Conservation (phyloP, 108 stramenopile genomes). For the Nannochloropsis salina region DNA sequence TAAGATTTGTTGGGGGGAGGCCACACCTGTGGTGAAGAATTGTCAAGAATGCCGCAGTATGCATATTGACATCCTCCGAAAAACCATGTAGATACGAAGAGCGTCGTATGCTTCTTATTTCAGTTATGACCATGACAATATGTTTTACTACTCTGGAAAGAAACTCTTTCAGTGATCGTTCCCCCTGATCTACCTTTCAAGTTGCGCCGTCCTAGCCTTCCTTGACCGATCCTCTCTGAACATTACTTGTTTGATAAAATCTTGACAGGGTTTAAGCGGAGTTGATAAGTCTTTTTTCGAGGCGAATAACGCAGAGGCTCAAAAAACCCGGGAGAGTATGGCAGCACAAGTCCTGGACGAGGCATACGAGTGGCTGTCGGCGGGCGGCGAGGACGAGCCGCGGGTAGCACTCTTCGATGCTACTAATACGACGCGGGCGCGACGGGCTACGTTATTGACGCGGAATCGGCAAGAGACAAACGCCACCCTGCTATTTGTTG, state of each 20-base stretch:
- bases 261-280: conserved; percentile 38
- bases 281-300: conserved; percentile 51
- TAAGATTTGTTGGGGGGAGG: background rate
- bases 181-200: no score
- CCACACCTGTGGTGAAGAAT: background rate
- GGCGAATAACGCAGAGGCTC: conserved; percentile 33
- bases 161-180: no score
- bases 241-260: background rate
- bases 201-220: background rate
- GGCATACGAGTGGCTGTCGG: conserved; percentile 55
- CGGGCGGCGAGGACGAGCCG: conserved; percentile 31
- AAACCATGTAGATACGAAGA: no score
- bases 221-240: background rate
- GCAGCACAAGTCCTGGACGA: conserved; percentile 33
- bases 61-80: no score
- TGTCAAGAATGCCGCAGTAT: background rate
- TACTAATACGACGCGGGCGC: conserved; percentile 79
- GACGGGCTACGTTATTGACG: conserved; percentile 68
- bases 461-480: conserved; percentile 55
- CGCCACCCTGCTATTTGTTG: conserved; percentile 79
- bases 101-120: no score
- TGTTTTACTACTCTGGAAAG: no score
- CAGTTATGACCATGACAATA: no score
- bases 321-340: conserved; percentile 33
- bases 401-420: conserved; percentile 89